Evolutionary conservation across 2,329 filamentous ascomycete species (phyloP), one percentile per base, ranked within the genome.

Genomic region (Colletotrichum salicis): DNA sequence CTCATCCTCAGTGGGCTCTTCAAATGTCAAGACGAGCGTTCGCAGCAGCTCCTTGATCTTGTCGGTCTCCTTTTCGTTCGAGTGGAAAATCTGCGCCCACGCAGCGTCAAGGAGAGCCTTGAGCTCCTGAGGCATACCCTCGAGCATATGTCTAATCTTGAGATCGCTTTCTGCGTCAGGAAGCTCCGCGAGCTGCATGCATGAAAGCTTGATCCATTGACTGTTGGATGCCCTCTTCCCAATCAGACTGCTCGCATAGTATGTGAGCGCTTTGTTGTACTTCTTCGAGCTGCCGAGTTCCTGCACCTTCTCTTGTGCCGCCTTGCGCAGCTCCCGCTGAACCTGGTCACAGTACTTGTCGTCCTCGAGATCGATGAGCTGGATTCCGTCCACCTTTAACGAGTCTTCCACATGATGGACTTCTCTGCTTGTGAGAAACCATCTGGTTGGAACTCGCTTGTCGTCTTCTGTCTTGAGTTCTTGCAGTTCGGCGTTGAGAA

Each of bases 191-290:
- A 84, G 79, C 27, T 83, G 82, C 61, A 83, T 79, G 37, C 80
- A 83, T 1, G 82, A 82, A 3, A 84, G 83, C 31, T 84, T 82
- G 33, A 84, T 84, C 83, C 83, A 84, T 33, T 84, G 82, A 0
- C 81, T 84, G 60, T 83, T 84, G 8, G 83, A 82, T 0, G 83
- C 83, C 37, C 83, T 77, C 45, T 78, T 82, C 0, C 82, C 83
- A 5, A 84, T 82, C 3, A 84, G 75, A 62, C 82, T 84, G 48
- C 81, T 82, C 0, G 81, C 82, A 66, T 82, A 84, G 68, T 84
- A 84, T 5, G 81, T 77, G 2, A 84, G 77, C 1, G 83, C 83
- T 60, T 80, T 82, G 67, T 82, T 84, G 66, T 84, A 84, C 0
- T 80, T 79, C 63, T 84, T 84, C 12, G 78, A 74, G 11, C 75